phyloP scores from a whole-genome alignment of 495 filamentous ascomycete species.

The Aspergillus nidulans region DNA sequence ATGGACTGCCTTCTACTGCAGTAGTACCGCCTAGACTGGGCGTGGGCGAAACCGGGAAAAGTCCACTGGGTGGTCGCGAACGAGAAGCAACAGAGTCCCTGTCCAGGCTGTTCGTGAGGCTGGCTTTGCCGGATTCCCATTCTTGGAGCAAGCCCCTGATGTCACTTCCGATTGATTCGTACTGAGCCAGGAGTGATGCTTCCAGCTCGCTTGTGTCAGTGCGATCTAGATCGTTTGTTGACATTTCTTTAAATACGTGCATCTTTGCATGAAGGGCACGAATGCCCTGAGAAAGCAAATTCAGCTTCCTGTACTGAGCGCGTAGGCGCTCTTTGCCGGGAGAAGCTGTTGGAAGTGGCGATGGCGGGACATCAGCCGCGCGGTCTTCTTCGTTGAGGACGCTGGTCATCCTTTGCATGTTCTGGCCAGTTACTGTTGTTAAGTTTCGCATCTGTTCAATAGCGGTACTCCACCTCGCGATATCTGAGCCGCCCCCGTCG shows the following conservation, averaged over 20 bases:
- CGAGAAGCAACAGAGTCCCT: conserved; percentile 48
- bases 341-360: conserved; percentile 64
- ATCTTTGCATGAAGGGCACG: conserved; percentile 91
- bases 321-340: conserved; percentile 76
- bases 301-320: conserved; percentile 78
- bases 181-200: conserved; percentile 73
- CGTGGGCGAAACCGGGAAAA: conserved; percentile 74
- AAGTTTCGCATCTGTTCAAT: conserved; percentile 69
- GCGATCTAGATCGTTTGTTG: conserved; percentile 68
- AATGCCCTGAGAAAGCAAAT: conserved; percentile 83
- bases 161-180: conserved; percentile 90
- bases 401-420: conserved; percentile 55
- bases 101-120: conserved; percentile 70
- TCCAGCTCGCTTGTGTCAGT: conserved; percentile 66
- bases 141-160: conserved; percentile 77
- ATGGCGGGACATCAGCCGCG: conserved; percentile 54
- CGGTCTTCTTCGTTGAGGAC: conserved; percentile 82
- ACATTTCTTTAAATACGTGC: conserved; percentile 87
- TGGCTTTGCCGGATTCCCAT: conserved; percentile 82
- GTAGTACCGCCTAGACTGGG: conserved; percentile 80
- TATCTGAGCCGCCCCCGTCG: conserved; percentile 76
- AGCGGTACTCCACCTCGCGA: conserved; percentile 71
- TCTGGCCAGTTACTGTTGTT: conserved; percentile 49
- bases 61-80: conserved; percentile 60
- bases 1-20: conserved; percentile 74